phyloP scores from a whole-genome alignment of 371 early-diverging fungal species.

The Syncephalastrum sp. region DNA sequence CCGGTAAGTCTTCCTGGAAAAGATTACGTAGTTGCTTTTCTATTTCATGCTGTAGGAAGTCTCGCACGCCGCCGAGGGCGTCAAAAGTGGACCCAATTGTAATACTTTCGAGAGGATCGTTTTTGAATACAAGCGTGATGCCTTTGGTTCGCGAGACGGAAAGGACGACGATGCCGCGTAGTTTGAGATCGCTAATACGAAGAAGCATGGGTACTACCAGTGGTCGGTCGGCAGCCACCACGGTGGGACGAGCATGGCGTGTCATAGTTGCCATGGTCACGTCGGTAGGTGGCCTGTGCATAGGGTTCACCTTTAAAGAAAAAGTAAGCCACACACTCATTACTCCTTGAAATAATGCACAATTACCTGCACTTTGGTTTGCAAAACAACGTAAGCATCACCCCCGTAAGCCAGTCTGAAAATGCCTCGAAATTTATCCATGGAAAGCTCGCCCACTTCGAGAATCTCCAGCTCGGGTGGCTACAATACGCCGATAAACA shows the following conservation, averaged over 20 bases:
- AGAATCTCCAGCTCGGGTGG: slow-evolving; percentile 96
- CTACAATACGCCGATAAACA: slow-evolving; percentile 32
- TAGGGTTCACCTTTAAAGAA: slow-evolving; percentile 67
- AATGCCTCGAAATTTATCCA: slow-evolving; percentile 92
- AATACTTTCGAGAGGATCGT: slow-evolving; percentile 93
- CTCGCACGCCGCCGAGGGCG: slow-evolving; percentile 79
- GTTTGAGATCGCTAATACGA: slow-evolving; percentile 81
- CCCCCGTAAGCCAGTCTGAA: slow-evolving; percentile 92
- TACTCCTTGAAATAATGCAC: not conserved
- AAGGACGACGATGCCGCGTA: slow-evolving; percentile 90
- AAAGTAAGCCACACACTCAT: not conserved
- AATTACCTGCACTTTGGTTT: slow-evolving; percentile 91
- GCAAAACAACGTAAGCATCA: slow-evolving; percentile 89
- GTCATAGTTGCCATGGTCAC: slow-evolving; percentile 57
- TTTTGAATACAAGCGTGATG: slow-evolving; percentile 94
- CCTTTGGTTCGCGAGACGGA: slow-evolving; percentile 91
- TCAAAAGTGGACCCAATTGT: slow-evolving; percentile 95
- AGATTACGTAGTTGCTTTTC: slow-evolving; percentile 66
- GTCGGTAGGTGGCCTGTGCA: slow-evolving; percentile 39
- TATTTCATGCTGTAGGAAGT: slow-evolving; percentile 71
- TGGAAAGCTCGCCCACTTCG: slow-evolving; percentile 92
- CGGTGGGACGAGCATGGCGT: slow-evolving; percentile 64
- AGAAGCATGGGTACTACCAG: slow-evolving; percentile 95
- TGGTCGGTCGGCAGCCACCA: slow-evolving; percentile 92
- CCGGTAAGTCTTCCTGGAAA: slow-evolving; percentile 92